Base-by-base conservation (phyloP, 495 filamentous ascomycete genomes). In the Melanomma pulvis-pyrius region DNA sequence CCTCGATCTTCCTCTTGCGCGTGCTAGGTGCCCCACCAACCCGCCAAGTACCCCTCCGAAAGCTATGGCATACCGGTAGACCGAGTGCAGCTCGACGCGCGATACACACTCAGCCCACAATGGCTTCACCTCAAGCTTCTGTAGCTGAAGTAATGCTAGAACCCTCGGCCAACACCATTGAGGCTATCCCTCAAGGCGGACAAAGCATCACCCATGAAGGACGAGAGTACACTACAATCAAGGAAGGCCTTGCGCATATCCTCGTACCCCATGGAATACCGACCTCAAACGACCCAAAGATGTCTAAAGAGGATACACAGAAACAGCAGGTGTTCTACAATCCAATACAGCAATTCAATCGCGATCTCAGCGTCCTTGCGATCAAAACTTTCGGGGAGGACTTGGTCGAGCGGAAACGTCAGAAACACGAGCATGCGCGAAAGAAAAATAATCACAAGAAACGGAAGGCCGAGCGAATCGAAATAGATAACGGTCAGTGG, bases 321-420 rank as follows among this genome's bases (percentile, higher is more conserved):
- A 76, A 81, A 17, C 92, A 96, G 74, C 84, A 87, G 29, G 96
- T 98, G 26, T 98, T 98, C 75, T 98, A 98, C 80, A 98, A 98
- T 68, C 93, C 94, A 0, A 96, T 98, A 46, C 96, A 98, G 74
- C 96, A 98, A 76, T 98, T 97, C 81, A 98, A 98, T 79, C 86
- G 94, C 11, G 94, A 98, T 77, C 79, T 98, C 69, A 96, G 91
- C 72, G 90, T 97, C 30, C 83, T 98, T 22, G 90, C 92, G 19
- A 96, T 98, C 71, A 89, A 87, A 71, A 87, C 88, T 0, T 96
- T 90, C 79, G 90, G 87, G 0, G 87, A 94, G 57, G 86, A 92
- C 63, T 73, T 83, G 15, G 56, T 89, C 15, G 81, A 76, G 32
- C 56, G 52, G 24, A 69, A 53, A 44, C 64, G 67, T 69, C 65